These are phyloP conservation scores for Malus fusca DNA, from an alignment of 306 rosid genomes.

Conservation along the genomic window DNA sequence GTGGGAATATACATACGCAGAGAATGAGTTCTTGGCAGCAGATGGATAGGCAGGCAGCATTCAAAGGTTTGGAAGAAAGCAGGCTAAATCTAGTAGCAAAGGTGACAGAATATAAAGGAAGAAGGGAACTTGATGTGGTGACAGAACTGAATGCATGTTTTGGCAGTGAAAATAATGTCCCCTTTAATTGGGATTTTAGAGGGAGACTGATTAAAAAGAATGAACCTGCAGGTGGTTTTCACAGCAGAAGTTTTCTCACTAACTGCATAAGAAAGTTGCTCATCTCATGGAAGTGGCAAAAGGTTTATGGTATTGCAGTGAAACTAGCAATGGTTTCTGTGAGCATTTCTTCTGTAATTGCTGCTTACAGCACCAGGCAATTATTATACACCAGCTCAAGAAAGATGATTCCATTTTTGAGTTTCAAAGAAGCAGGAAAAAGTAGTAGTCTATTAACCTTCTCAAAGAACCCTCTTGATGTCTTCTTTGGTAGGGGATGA, in stretches of 20 bases:
- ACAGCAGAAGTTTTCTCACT: neutral
- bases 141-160: constrained; percentile 21
- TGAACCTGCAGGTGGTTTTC: neutral
- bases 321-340: constrained; percentile 11
- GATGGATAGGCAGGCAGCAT: constrained; percentile 17
- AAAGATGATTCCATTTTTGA: neutral
- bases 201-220: neutral
- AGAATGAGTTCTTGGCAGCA: constrained; percentile 14
- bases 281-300: constrained; percentile 7
- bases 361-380: constrained; percentile 2
- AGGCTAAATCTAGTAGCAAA: constrained; percentile 12
- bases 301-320: constrained; percentile 11
- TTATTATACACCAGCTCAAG: neutral
- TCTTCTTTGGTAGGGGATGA: constrained; percentile 23
- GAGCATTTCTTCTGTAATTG: neutral
- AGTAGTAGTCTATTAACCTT: neutral
- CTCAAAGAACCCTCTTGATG: constrained; percentile 17
- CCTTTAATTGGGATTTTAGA: neutral
- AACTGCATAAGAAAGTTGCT: neutral
- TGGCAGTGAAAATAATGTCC: constrained; percentile 6
- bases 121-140: constrained; percentile 18
- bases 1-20: neutral
- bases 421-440: constrained; percentile 3
- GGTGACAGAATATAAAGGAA: constrained; percentile 21
- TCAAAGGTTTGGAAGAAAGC: constrained; percentile 24